A percentile compares a stretch with the other conserved stretches of the same genome.
Evolutionary conservation across 2,329 filamentous ascomycete species (phyloP).

Genomic region (Nannizziopsis arthrosporioides): DNA sequence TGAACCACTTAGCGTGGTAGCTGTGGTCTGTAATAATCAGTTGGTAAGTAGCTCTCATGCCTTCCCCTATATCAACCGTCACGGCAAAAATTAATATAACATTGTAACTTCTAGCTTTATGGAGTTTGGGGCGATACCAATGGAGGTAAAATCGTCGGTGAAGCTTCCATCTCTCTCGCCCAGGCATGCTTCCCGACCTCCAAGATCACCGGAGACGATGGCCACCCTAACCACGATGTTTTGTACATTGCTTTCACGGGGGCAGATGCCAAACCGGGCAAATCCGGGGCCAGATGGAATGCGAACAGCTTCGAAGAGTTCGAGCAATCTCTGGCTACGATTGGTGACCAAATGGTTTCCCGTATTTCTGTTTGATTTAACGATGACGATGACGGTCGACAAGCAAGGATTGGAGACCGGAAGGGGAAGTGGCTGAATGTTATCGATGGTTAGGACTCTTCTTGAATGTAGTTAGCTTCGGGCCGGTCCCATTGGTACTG

Average conservation of each 20-base stretch:
- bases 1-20: slow-evolving; percentile 44
- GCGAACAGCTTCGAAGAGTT: slow-evolving; percentile 42
- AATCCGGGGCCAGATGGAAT: slow-evolving; percentile 43
- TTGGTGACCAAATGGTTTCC: slow-evolving; percentile 15
- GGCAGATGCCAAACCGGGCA: slow-evolving; percentile 45
- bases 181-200: slow-evolving; percentile 45
- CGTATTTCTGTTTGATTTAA: too few relatives aligned
- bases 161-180: slow-evolving; percentile 47
- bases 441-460: too few relatives aligned
- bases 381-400: too few relatives aligned
- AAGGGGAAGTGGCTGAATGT: too few relatives aligned
- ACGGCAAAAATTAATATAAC: neutral
- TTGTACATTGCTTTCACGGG: slow-evolving; percentile 52
- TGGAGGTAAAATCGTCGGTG: slow-evolving; percentile 46
- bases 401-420: too few relatives aligned
- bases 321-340: slow-evolving; percentile 18
- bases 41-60: slow-evolving; percentile 26
- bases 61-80: neutral
- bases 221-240: slow-evolving; percentile 47
- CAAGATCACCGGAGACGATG: slow-evolving; percentile 43
- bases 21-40: slow-evolving; percentile 43
- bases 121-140: slow-evolving; percentile 53
- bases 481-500: too few relatives aligned
- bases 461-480: too few relatives aligned
- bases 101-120: slow-evolving; percentile 34